Evolutionary conservation across 148 eudicot species (phyloP), one percentile per base, ranked within the genome.

Genomic region (Nepenthes gracilis): DNA sequence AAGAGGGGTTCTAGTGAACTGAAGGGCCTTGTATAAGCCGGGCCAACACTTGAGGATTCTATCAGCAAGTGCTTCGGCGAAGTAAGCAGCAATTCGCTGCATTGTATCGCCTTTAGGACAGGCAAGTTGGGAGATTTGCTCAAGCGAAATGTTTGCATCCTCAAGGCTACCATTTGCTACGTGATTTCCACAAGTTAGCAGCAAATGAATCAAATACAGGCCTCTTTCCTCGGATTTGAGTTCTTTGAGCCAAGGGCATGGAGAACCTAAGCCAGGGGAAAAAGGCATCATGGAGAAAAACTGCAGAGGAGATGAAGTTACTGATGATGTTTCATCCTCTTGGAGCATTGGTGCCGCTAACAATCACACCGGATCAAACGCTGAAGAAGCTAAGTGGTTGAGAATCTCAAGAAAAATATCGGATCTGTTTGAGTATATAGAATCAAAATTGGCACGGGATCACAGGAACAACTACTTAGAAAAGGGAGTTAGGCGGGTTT

Each of bases 81-180:
- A 87, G 56, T 87, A 80, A 12, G 95, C 85, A 32, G 86, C 87
- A 0, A 87, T 82, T 36, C 95, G 74, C 69, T 87, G 95, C 87
- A 87, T 84, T 2, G 89, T 74, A 61, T 87, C 90, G 3, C 95
- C 95, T 35, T 71, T 69, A 0, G 83, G 83, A 49, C 85, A 75
- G 54, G 90, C 80, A 2, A 87, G 83, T 49, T 68, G 80, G 33
- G 90, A 75, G 34, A 87, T 84, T 4, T 76, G 77, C 37, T 87
- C 95, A 2, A 84, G 80, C 33, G 64, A 66, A 2, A 57, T 56
- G 60, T 84, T 87, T 9, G 87, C 90, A 48, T 81, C 71, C 45
- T 84, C 82, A 6, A 78, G 35, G 55, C 64, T 80, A 3, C 81
- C 74, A 15, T 81, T 54, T 33, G 80, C 80, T 0, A 87, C 87